Evolutionary conservation across 164 flowering plant species (phyloP), one percentile per base, ranked within the genome.

Genomic region (Berberis thunbergii): DNA sequence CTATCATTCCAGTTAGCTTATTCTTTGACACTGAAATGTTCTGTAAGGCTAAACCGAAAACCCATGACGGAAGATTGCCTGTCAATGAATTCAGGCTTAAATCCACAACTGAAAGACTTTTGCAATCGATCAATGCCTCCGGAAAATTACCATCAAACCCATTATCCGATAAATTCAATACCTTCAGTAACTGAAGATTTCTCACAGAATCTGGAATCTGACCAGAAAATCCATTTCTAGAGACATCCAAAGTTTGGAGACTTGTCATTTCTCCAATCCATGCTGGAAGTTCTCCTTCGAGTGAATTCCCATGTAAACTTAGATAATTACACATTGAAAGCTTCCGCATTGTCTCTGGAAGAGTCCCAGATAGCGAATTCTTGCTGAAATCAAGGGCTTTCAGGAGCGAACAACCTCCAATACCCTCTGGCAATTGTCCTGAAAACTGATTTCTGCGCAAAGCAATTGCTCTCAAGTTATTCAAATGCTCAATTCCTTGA

Each of bases 251-350:
- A 54, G 57, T 78, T 66, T 85, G 80, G 9, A 95, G 86, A 68
- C 78, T 75, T 60, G 67, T 74, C 86, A 95, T 69, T 45, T 80
- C 84, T 66, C 96, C 92, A 71, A 95, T 78, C 94, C 96, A 87
- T 7, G 72, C 67, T 0, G 94, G 97, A 66, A 91, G 52, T 54
- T 76, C 83, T 11, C 97, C 94, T 1, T 57, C 49, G 10, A 95
- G 74, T 6, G 64, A 72, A 74, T 94, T 94, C 43, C 69, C 73
- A 7, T 72, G 70, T 57, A 94, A 66, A 62, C 74, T 77, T n/a
- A 94, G 73, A 67, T 61, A 78, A 72, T 41, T 80, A 68, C 92
- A 87, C 74, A 78, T 64, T 2, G 76, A 53, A 46, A 94, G 88
- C 59, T 80, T 78, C 79, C 74, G 79, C 80, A 94, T 63, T 59